These are phyloP conservation scores for Pneumocystis carinii DNA, from an alignment of 1,139 yeast genomes.

Conservation along the genomic window DNA sequence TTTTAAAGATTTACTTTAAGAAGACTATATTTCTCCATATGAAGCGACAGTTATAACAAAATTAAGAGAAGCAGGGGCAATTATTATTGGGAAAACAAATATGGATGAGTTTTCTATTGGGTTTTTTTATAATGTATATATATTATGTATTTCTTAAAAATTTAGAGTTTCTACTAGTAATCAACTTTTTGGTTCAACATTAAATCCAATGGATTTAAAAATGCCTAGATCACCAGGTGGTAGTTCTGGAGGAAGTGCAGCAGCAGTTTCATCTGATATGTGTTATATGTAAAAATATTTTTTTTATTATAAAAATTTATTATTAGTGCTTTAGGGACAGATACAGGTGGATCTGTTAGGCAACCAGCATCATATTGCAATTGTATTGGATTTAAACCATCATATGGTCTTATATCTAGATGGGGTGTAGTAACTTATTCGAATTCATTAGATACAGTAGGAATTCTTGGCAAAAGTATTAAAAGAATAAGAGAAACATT, in stretches of 20 bases:
- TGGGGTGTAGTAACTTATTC: conserved; percentile 91
- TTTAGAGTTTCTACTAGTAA: conserved; percentile 26
- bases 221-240: conserved; percentile 56
- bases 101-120: conserved; percentile 99
- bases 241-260: conserved; percentile 92
- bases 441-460: conserved; percentile 89
- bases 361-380: conserved; percentile 83
- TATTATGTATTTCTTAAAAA: background rate
- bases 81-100: conserved; percentile 69
- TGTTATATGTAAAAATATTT: conserved; percentile 35
- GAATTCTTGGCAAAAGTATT: conserved; percentile 47
- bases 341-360: conserved; percentile 93
- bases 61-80: conserved; percentile 38
- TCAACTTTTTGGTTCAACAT: conserved; percentile 50
- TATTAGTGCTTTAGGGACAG: conserved; percentile 57
- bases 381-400: conserved; percentile 74
- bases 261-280: conserved; percentile 60
- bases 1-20: conserved; percentile 2
- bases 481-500: conserved; percentile 35
- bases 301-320: background rate
- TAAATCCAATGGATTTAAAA: conserved; percentile 42
- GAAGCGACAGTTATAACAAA: conserved; percentile 57
- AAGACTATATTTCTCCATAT: conserved; percentile 54
- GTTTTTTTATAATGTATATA: conserved; percentile 24
- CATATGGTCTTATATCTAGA: conserved; percentile 80